phyloP scores from a whole-genome alignment of 768 basidiomycete species.

The Coprinellus micaceus region DNA sequence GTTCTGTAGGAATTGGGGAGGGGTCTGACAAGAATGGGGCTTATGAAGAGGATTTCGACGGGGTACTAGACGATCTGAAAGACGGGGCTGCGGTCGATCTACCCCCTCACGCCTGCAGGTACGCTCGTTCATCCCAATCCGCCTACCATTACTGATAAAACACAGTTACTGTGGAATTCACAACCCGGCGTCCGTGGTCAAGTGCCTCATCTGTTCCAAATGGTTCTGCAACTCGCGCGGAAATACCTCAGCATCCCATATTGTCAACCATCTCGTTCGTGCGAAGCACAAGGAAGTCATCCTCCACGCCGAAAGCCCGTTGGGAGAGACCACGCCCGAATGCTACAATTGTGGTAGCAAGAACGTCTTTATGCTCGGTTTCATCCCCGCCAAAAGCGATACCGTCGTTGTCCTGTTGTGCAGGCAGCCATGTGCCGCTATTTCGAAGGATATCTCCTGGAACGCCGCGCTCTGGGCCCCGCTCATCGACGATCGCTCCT shows the following conservation, averaged over 20 bases:
- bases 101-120: constrained; percentile 96
- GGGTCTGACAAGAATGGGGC: constrained; percentile 26
- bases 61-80: constrained; percentile 84
- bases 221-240: constrained; percentile 99
- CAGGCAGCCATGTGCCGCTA: constrained; percentile 98
- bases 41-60: constrained; percentile 85
- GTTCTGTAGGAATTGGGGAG: constrained; percentile 27
- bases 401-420: constrained; percentile 97
- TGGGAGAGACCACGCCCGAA: constrained; percentile 97
- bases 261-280: constrained; percentile 97
- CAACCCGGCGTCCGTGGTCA: constrained; percentile 94
- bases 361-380: constrained; percentile 99
- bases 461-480: constrained; percentile 97
- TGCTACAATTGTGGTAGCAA: constrained; percentile 99
- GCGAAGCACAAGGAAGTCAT: constrained; percentile 99
- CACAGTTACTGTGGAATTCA: constrained; percentile 96
- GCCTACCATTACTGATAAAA: constrained; percentile 10
- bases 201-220: constrained; percentile 86
- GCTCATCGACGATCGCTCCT: constrained; percentile 96
- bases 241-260: constrained; percentile 97
- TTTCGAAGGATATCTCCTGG: constrained; percentile 98
- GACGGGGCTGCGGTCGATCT: constrained; percentile 75
- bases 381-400: constrained; percentile 98
- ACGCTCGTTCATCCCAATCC: constrained; percentile 22
- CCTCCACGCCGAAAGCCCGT: constrained; percentile 88